Conservation (phyloP, 495 filamentous ascomycete species). For the Clavariopsis aquatica region DNA sequence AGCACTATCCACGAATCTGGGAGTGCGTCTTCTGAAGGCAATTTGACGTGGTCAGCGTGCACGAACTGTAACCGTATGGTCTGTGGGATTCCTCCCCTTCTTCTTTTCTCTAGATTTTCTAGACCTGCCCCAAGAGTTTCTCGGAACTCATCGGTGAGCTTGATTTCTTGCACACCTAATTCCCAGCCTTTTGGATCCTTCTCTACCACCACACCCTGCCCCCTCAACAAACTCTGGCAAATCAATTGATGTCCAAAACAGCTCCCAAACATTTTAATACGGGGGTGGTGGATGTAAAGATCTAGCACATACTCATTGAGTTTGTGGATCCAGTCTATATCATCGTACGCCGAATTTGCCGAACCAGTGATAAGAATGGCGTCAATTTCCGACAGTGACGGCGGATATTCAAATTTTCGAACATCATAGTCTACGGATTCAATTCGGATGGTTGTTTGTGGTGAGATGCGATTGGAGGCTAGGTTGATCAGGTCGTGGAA, state of each 20-base stretch:
- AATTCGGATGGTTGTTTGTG: not conserved
- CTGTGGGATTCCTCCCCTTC: not conserved
- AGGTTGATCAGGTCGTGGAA: constrained; percentile 16
- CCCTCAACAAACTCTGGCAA: constrained; percentile 20
- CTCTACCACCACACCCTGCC: constrained; percentile 22
- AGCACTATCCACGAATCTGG: constrained; percentile 15
- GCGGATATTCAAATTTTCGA: constrained; percentile 12
- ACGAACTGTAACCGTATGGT: constrained; percentile 26
- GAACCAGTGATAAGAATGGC: constrained; percentile 32
- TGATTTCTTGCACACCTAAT: constrained; percentile 21
- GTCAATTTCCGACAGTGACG: constrained; percentile 2
- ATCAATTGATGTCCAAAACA: constrained; percentile 33
- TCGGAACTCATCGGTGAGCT: constrained; percentile 12
- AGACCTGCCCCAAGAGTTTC: not conserved
- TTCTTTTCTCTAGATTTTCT: not conserved
- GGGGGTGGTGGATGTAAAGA: constrained; percentile 13
- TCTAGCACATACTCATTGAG: constrained; percentile 16
- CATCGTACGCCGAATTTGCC: constrained; percentile 23
- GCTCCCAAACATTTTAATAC: constrained; percentile 29
- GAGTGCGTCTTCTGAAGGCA: constrained; percentile 15
- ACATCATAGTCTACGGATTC: constrained; percentile 23
- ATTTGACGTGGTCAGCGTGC: constrained; percentile 28
- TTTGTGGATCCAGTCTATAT: constrained; percentile 19
- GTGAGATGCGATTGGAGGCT: constrained; percentile 16
- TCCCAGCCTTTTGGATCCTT: constrained; percentile 32